These are phyloP conservation scores for Dothideomycetes sp. DNA, from an alignment of 2,329 filamentous ascomycete species.

Conservation along the genomic window DNA sequence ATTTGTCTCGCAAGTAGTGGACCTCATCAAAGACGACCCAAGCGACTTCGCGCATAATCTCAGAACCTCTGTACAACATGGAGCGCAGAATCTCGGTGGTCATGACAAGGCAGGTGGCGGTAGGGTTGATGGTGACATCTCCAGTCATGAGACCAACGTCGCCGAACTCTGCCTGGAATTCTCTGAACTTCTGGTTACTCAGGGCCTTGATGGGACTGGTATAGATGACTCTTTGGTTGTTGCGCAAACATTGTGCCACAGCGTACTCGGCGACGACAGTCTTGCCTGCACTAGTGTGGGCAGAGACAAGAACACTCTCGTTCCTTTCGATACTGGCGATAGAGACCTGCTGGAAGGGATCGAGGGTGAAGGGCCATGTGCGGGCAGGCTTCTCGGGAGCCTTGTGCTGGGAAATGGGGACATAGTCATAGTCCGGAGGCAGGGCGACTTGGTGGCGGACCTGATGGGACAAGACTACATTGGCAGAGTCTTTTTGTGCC, in stretches of 20 bases:
- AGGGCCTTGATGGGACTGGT: constrained; percentile 98
- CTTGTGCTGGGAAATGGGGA: constrained; percentile 91
- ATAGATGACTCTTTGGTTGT: constrained; percentile 97
- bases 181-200: constrained; percentile 97
- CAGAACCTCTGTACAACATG: constrained; percentile 95
- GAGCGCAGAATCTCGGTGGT: constrained; percentile 98
- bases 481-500: constrained; percentile 53
- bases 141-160: constrained; percentile 98
- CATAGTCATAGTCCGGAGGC: constrained; percentile 75
- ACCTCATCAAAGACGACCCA: constrained; percentile 99
- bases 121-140: constrained; percentile 98
- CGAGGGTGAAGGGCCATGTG: constrained; percentile 79
- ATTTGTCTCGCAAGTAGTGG: constrained; percentile 93
- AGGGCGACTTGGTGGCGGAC: constrained; percentile 96
- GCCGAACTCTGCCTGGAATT: constrained; percentile 90
- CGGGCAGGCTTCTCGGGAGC: constrained; percentile 69
- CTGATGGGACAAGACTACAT: constrained; percentile 85
- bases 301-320: constrained; percentile 93
- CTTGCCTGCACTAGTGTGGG: constrained; percentile 95
- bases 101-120: constrained; percentile 96
- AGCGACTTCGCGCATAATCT: constrained; percentile 98
- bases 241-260: constrained; percentile 92
- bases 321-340: constrained; percentile 92
- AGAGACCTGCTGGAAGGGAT: constrained; percentile 93
- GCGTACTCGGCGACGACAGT: constrained; percentile 98